Base-by-base conservation (phyloP, 2,329 filamentous ascomycete species). In the Aspergillus hortae region DNA sequence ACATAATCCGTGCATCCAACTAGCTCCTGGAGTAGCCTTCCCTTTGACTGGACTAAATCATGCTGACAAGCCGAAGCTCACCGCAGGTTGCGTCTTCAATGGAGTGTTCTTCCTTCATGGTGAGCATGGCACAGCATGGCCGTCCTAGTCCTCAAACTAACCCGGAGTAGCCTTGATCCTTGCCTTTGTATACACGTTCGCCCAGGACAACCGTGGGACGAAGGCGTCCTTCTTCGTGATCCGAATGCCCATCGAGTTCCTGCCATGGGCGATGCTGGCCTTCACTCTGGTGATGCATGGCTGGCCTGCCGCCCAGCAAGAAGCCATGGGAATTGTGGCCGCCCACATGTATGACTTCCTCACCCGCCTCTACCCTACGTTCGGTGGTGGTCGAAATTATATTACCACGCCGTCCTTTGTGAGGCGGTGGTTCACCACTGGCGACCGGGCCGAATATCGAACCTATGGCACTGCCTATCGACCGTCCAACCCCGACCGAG, bases 331-430 rank as follows among this genome's bases (percentile, higher is more conserved):
- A n/a, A 78, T 99, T 10, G 58, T 95, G 41, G 89, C 92, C 11
- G 92, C 92, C 4, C 94, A 99, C 69, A 65, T 94, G 17, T 95
- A 90, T 72, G 89, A 97, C 68, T 99, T 97, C 66, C 71, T 96
- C 46, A 90, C 89, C 2, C 83, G 89, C 45, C 80, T 96, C 40
- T 97, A 91, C 79, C 94, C 94, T 4, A 84, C 89, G 50, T 94
- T 94, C 66, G 92, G 91, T 30, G 89, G 89, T 51, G 94, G 94
- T 0, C 79, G 77, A 47, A 95, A 92, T 65, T 79, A 87, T 45
- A 78, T 96, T 33, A 77, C 80, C 12, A 94, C 91, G 0, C 94
- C 94, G 2, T 68, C 70, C 5, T 85, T 91, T 59, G 73, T 97
- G 52, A 84, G 83, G 53, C 80, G 80, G 49, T 80, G 88, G 60